Percentiles rank a stretch among this genome's conserved stretches.
Evolutionary conservation across 2,329 filamentous ascomycete genomes (phyloP).

Genomic region (Aspergillus sp.): DNA sequence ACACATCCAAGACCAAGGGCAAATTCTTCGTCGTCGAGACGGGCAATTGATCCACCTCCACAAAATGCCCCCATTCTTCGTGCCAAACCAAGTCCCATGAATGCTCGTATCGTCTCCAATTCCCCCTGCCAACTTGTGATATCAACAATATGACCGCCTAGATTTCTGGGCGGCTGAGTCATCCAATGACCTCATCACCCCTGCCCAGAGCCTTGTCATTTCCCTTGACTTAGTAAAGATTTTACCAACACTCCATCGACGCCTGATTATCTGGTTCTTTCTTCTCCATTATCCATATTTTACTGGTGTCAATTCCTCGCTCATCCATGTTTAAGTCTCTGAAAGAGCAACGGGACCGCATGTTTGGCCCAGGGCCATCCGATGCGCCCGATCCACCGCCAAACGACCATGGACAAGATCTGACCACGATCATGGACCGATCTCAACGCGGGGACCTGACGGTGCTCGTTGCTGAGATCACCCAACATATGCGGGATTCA

Average conservation of each 20-base stretch:
- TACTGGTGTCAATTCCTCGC: too few relatives aligned
- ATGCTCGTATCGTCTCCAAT: not conserved
- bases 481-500: slow-evolving; percentile 35
- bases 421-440: slow-evolving; percentile 38
- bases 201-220: slow-evolving; percentile 3
- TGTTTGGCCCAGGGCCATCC: slow-evolving; percentile 23
- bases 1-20: slow-evolving; percentile 62
- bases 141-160: too few relatives aligned
- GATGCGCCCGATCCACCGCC: slow-evolving; percentile 14
- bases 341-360: slow-evolving; percentile 25
- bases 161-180: slow-evolving; percentile 15
- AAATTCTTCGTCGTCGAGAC: slow-evolving; percentile 72
- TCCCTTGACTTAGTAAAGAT: not conserved
- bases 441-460: slow-evolving; percentile 40
- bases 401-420: slow-evolving; percentile 30
- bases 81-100: too few relatives aligned
- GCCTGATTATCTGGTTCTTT: not conserved
- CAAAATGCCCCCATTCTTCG: too few relatives aligned
- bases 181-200: slow-evolving; percentile 14
- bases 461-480: slow-evolving; percentile 34
- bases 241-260: not conserved
- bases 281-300: not conserved
- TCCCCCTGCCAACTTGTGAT: not conserved
- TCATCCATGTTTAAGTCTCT: slow-evolving; percentile 27
- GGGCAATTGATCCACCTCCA: slow-evolving; percentile 4